Conservation (phyloP, 148 eudicot species). For the Vaccinium corymbosum region DNA sequence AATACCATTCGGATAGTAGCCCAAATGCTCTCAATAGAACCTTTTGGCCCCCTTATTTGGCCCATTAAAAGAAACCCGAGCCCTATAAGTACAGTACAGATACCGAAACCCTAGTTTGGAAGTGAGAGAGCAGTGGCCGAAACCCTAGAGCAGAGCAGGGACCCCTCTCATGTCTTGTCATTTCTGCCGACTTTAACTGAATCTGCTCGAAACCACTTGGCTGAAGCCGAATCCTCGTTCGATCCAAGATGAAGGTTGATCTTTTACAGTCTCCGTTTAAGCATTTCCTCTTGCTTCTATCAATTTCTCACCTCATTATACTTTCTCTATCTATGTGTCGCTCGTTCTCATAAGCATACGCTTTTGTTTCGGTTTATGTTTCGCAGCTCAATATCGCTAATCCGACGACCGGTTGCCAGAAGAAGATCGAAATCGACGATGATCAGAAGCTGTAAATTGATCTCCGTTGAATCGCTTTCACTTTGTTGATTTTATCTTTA, state of each 20-base stretch:
- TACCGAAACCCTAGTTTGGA: neutral
- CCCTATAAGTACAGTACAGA: too few species aligned
- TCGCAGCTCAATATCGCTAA: slow-evolving; percentile 10
- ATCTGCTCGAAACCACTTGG: neutral
- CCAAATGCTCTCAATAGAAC: too few species aligned
- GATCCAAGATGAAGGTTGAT: slow-evolving; percentile 4
- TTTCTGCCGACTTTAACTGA: neutral
- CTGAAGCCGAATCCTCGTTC: neutral
- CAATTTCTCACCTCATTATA: neutral
- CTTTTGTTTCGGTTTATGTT: neutral
- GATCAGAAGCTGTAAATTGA: slow-evolving; percentile 9
- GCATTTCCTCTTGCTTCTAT: neutral
- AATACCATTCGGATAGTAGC: too few species aligned
- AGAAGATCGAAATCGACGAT: slow-evolving; percentile 12
- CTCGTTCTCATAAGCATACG: too few species aligned
- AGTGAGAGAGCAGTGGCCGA: neutral
- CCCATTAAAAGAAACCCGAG: too few species aligned
- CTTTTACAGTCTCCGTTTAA: neutral
- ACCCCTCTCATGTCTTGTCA: neutral
- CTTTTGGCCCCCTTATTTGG: too few species aligned
- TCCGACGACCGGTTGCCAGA: slow-evolving; percentile 17
- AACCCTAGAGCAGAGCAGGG: neutral
- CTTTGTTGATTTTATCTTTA: neutral
- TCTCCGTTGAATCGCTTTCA: neutral
- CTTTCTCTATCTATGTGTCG: too few species aligned